phyloP scores from a whole-genome alignment of 345 rosid genomes.

The Eutrema heterophyllum region DNA sequence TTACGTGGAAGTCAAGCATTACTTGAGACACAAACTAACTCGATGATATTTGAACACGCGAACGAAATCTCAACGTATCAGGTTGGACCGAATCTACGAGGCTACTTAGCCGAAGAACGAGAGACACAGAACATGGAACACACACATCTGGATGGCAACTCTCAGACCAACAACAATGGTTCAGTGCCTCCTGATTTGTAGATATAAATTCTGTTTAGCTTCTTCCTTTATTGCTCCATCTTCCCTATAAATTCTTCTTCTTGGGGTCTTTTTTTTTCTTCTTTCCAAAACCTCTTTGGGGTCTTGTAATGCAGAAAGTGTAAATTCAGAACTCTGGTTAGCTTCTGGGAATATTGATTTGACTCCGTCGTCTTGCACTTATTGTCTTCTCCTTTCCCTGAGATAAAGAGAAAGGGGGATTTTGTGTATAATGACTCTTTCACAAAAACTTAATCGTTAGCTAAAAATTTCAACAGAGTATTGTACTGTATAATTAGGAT shows the following conservation, averaged over 20 bases:
- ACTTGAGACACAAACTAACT: background rate
- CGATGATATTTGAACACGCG: background rate
- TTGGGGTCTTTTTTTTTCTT: background rate
- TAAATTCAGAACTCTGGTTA: background rate
- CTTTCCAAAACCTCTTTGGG: too few species aligned
- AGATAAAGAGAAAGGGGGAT: too few species aligned
- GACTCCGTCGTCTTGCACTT: conserved; percentile 80
- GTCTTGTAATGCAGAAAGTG: background rate
- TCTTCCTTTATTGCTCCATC: background rate
- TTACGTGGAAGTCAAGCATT: background rate
- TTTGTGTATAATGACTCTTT: too few species aligned
- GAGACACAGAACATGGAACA: background rate
- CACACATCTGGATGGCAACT: background rate
- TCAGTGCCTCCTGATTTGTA: background rate
- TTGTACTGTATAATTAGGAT: too few species aligned
- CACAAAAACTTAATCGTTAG: too few species aligned
- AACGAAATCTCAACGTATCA: background rate
- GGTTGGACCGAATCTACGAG: background rate
- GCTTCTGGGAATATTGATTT: conserved; percentile 73
- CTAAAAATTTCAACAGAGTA: too few species aligned
- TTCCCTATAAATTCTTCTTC: background rate
- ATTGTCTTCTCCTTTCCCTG: conserved; percentile 40
- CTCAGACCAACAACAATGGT: background rate
- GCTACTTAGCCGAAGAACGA: background rate
- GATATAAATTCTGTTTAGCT: background rate